Evolutionary conservation across 768 basidiomycete species (phyloP).

Genomic region (Boletus tomentosulus): DNA sequence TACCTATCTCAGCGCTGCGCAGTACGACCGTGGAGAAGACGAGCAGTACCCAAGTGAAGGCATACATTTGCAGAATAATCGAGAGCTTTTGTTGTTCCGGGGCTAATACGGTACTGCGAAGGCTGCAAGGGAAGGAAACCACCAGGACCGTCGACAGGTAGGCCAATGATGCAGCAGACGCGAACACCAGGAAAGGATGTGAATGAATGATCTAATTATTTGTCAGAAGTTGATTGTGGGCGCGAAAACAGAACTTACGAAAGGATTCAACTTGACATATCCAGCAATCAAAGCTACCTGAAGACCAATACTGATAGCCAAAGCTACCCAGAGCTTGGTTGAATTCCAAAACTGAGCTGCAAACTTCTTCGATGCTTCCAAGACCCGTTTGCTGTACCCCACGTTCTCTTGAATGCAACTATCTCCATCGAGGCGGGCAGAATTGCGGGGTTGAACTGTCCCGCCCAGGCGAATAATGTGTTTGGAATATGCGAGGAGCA

Average conservation of each 20-base stretch:
- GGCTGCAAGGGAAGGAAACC: constrained; percentile 34
- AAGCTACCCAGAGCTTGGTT: constrained; percentile 59
- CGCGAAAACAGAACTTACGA: constrained; percentile 38
- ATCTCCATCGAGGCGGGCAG: constrained; percentile 1
- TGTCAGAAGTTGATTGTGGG: not conserved
- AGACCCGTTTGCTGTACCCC: constrained; percentile 13
- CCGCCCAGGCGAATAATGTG: constrained; percentile 22
- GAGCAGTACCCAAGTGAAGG: constrained; percentile 57
- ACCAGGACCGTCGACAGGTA: constrained; percentile 46
- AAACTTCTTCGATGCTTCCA: constrained; percentile 24
- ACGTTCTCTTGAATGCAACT: not conserved
- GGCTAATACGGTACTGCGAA: constrained; percentile 18
- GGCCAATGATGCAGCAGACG: constrained; percentile 45
- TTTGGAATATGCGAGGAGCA: constrained; percentile 40
- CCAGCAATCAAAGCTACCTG: constrained; percentile 47
- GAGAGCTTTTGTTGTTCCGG: constrained; percentile 47
- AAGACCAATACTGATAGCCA: constrained; percentile 41
- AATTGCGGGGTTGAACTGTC: constrained; percentile 11
- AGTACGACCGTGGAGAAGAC: constrained; percentile 46
- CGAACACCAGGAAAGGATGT: constrained; percentile 46
- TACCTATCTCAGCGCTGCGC: constrained; percentile 41
- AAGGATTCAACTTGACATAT: constrained; percentile 57
- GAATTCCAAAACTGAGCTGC: constrained; percentile 42
- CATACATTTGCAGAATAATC: constrained; percentile 50
- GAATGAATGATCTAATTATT: constrained; percentile 56